These are phyloP conservation scores for Eucommia ulmoides DNA, from an alignment of 257 asterid genomes.

Conservation along the genomic window DNA sequence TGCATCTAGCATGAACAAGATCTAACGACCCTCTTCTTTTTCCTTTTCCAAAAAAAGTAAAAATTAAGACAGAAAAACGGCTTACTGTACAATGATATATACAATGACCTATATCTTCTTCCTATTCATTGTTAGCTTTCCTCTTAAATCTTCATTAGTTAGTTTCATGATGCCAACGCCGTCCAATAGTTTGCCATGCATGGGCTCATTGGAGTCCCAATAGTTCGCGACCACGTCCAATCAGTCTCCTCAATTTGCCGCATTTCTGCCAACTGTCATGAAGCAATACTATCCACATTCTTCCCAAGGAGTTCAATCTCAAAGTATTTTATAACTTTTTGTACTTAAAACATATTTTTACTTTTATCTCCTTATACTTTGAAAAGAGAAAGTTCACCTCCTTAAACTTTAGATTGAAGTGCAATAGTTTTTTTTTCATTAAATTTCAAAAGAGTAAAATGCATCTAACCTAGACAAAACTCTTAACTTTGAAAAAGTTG, in stretches of 20 bases:
- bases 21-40: too few relatives aligned
- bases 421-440: background rate
- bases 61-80: too few relatives aligned
- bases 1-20: too few relatives aligned
- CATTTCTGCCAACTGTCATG: slow-evolving; percentile 69
- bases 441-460: too few relatives aligned
- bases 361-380: background rate
- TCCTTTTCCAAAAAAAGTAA: too few relatives aligned
- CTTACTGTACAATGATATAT: too few relatives aligned
- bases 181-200: slow-evolving; percentile 54
- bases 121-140: too few relatives aligned
- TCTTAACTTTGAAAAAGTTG: too few relatives aligned
- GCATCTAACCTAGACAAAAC: too few relatives aligned
- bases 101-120: too few relatives aligned
- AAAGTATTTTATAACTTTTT: too few relatives aligned
- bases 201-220: slow-evolving; percentile 72
- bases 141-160: too few relatives aligned
- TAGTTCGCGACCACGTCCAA: slow-evolving; percentile 74
- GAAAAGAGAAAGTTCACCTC: background rate
- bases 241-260: slow-evolving; percentile 25
- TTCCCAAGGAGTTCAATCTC: background rate
- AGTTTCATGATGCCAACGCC: slow-evolving; percentile 38
- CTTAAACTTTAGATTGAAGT: background rate
- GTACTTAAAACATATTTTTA: background rate
- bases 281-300: background rate